Evolutionary conservation across 75 land plant species (phyloP).

Genomic region (Selaginella moellendorffii): DNA sequence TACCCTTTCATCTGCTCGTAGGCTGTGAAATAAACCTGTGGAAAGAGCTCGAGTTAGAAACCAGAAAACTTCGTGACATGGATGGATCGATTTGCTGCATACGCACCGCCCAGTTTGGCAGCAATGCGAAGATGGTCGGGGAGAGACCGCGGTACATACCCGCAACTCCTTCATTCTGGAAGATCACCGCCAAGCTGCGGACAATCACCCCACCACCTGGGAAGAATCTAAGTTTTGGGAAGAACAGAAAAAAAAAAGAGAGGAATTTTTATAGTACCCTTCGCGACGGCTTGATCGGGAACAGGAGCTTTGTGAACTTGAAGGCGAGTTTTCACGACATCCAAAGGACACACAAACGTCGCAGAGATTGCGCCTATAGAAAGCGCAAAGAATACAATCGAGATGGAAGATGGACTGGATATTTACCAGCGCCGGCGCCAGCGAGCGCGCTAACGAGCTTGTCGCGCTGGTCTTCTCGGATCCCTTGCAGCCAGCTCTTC

Average conservation of each 20-base stretch:
- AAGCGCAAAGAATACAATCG: not conserved
- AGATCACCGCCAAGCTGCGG: conserved; percentile 61
- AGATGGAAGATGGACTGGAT: not conserved
- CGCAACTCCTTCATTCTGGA: conserved; percentile 65
- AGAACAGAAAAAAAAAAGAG: not conserved
- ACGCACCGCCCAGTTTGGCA: conserved; percentile 94
- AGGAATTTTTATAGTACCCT: not conserved
- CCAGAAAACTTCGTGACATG: not conserved
- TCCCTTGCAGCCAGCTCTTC: conserved; percentile 10
- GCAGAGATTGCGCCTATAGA: conserved; percentile 89
- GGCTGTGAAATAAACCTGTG: conserved; percentile 14
- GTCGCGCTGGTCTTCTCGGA: conserved; percentile 23
- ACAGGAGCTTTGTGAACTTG: conserved; percentile 66
- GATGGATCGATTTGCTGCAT: not conserved
- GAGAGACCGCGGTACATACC: conserved; percentile 90
- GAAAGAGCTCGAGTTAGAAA: not conserved
- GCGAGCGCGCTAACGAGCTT: conserved; percentile 29
- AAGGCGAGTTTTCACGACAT: conserved; percentile 93
- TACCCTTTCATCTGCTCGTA: conserved; percentile 18
- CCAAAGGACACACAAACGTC: conserved; percentile 93
- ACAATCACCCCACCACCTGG: conserved; percentile 24
- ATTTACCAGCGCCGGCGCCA: conserved; percentile 31
- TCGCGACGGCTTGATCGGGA: conserved; percentile 18
- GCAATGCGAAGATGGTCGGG: conserved; percentile 83
- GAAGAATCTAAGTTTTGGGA: not conserved